Conservation (phyloP, 2,329 filamentous ascomycete genomes). For the Dactylella cylindrospora region DNA sequence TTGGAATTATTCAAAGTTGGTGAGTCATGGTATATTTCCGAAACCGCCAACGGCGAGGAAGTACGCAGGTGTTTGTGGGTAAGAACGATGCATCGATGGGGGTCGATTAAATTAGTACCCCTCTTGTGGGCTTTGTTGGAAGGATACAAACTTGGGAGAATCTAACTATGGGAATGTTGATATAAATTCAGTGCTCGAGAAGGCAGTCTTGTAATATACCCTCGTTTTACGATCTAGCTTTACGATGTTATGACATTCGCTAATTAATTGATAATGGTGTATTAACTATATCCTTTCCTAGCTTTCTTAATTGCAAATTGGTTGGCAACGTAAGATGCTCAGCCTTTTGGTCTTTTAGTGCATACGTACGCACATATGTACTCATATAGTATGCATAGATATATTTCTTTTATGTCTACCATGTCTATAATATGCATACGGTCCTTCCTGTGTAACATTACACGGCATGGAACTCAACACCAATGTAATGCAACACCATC, state of each 20-base stretch:
- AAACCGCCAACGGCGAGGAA: conserved; percentile 5
- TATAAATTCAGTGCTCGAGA: neutral
- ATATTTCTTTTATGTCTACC: too few species aligned
- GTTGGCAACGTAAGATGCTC: too few species aligned
- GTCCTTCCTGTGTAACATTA: too few species aligned
- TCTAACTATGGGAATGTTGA: neutral
- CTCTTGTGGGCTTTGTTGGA: neutral
- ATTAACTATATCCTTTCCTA: conserved; percentile 10
- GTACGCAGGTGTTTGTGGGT: conserved; percentile 6
- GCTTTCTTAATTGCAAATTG: too few species aligned
- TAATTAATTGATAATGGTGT: neutral
- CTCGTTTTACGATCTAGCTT: conserved; percentile 1
- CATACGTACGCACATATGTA: too few species aligned
- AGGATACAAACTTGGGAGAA: neutral
- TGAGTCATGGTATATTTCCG: conserved; percentile 13
- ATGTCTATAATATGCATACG: too few species aligned
- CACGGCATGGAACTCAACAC: too few species aligned
- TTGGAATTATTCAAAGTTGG: conserved; percentile 30
- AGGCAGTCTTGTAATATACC: neutral
- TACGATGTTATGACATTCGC: neutral
- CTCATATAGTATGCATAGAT: conserved; percentile 12
- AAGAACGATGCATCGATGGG: neutral
- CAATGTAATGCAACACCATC: too few species aligned
- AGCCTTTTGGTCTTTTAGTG: too few species aligned
- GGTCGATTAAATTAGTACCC: neutral